Evolutionary conservation across 2,329 filamentous ascomycete species (phyloP), one percentile per base, ranked within the genome.

Genomic region (Lasiodiplodia sp.): DNA sequence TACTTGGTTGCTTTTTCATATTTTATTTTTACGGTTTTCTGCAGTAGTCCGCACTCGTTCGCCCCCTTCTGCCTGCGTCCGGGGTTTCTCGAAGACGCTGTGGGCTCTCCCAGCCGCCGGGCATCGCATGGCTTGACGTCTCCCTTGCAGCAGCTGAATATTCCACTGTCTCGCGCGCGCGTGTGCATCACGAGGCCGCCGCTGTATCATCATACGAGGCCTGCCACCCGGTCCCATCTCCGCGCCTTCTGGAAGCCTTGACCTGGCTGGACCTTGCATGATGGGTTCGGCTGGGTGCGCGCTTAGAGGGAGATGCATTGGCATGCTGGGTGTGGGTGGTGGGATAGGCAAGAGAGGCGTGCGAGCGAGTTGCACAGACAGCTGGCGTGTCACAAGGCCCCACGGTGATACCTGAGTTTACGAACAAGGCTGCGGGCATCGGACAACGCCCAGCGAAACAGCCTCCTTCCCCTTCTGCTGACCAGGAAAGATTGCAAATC

Each of bases 91-190:
- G 53, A 57, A 58, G 31, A 57, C 52, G 52, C 38, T n/a, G 52
- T 56, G 52, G 49, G 64, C 52, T 49, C 28, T 56, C 23, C 37
- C 34, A 65, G 31, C 37, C 34, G 28, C 65, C 65, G 38, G 65
- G 18, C 65, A 52, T 14, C 31, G 31, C 34, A 53, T 37, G 52
- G 57, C 57, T 62, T 49, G 38, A 31, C 14, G 4, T 44, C 23
- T 49, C 56, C 55, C 65, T 58, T 67, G 65, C 65, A 49, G 38
- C n/a, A 58, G 44, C 40, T 67, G 65, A 60, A 67, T 60, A 67
- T 67, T 52, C 56, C 56, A 53, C 21, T 38, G 34, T n/a, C 16
- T 18, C 51, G 37, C 52, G 49, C 64, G 64, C 49, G 64, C 44
- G 28, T 56, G 37, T 56, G 64, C 40, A 12, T 40, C 56, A 58